Conservation (phyloP, 257 asterid genomes). For the Lantana camara region DNA sequence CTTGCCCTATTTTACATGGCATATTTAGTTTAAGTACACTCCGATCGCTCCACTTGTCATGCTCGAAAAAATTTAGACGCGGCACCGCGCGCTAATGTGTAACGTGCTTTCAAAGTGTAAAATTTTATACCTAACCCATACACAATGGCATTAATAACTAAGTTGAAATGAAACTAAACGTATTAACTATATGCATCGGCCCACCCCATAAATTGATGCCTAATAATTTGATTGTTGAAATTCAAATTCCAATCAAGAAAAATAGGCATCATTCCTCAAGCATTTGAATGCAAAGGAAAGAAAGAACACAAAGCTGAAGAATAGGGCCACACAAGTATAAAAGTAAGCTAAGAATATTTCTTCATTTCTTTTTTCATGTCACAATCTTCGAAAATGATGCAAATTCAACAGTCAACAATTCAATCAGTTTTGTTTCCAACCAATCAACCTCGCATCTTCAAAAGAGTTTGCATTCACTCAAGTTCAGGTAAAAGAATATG, state of each 20-base stretch:
- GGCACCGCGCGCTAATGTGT: too few relatives aligned
- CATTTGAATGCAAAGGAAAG: too few relatives aligned
- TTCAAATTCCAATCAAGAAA: background rate
- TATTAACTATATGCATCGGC: too few relatives aligned
- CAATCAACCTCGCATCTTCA: background rate
- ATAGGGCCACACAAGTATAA: background rate
- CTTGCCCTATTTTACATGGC: too few relatives aligned
- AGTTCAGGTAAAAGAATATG: background rate
- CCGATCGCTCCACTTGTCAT: too few relatives aligned
- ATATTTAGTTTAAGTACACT: too few relatives aligned
- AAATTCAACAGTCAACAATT: background rate
- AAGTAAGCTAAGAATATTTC: background rate
- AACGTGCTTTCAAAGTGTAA: too few relatives aligned
- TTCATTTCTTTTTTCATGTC: background rate
- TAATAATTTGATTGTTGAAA: slow-evolving; percentile 8
- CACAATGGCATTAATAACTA: too few relatives aligned
- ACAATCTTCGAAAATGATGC: background rate
- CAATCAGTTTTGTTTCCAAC: slow-evolving; percentile 6
- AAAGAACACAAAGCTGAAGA: too few relatives aligned
- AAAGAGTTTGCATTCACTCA: background rate
- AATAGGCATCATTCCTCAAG: too few relatives aligned
- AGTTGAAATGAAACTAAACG: too few relatives aligned
- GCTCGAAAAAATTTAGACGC: too few relatives aligned
- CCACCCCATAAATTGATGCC: background rate
- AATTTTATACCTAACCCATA: background rate